Percentiles rank a stretch among this genome's conserved stretches.
These are phyloP conservation scores for Nicotiana undulata DNA, from an alignment of 257 asterid species.

Conservation along the genomic window DNA sequence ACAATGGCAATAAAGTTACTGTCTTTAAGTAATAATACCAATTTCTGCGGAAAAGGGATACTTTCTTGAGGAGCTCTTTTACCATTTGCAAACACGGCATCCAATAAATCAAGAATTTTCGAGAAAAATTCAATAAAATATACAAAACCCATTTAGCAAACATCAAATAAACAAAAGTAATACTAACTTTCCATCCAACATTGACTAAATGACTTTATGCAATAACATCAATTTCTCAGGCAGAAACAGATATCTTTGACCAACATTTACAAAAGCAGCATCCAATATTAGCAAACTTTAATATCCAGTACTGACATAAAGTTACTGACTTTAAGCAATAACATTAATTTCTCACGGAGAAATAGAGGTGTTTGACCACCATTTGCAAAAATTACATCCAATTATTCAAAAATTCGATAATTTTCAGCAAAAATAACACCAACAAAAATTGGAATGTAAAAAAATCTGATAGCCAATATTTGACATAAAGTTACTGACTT, in stretches of 20 bases:
- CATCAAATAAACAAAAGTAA: background rate
- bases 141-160: background rate
- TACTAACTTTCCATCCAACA: background rate
- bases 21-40: background rate
- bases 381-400: background rate
- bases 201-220: background rate
- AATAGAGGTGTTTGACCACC: background rate
- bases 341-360: background rate
- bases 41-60: background rate
- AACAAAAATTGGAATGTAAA: background rate
- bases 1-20: background rate
- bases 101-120: background rate
- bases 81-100: background rate
- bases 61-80: background rate
- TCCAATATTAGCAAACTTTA: background rate
- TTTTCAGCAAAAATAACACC: background rate
- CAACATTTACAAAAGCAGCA: background rate
- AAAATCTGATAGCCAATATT: background rate
- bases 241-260: background rate
- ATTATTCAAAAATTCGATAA: background rate
- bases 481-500: background rate
- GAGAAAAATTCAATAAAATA: too few relatives aligned
- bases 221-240: background rate
- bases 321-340: background rate
- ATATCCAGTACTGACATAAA: background rate